phyloP scores from a whole-genome alignment of 2,329 filamentous ascomycete genomes.

The Apiospora arundinis region DNA sequence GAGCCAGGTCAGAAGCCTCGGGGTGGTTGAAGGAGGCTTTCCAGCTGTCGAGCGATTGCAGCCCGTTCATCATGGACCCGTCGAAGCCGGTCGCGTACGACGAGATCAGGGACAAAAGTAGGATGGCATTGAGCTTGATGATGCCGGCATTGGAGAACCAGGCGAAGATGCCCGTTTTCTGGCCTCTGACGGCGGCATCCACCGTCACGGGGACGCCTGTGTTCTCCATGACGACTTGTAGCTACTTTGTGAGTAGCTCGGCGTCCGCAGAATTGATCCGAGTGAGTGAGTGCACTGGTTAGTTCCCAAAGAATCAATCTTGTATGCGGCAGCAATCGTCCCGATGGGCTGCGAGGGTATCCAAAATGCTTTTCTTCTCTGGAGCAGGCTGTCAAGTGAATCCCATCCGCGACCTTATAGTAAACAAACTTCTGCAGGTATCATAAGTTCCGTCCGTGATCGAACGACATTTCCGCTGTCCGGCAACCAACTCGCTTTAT shows the following conservation, averaged over 20 bases:
- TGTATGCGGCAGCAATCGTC: neutral
- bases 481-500: neutral
- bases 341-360: neutral
- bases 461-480: neutral
- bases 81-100: constrained; percentile 37
- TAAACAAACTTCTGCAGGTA: neutral
- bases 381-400: neutral
- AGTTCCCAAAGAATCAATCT: neutral
- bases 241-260: neutral
- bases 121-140: constrained; percentile 33
- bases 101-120: constrained; percentile 33
- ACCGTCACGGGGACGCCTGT: constrained; percentile 26
- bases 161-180: constrained; percentile 26
- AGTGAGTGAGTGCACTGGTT: too few relatives aligned
- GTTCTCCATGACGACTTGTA: neutral
- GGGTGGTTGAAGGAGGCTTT: constrained; percentile 48
- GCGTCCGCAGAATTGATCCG: too few relatives aligned
- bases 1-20: constrained; percentile 43
- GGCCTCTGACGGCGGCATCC: constrained; percentile 27
- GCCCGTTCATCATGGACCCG: constrained; percentile 47
- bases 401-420: neutral
- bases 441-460: neutral
- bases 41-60: constrained; percentile 50
- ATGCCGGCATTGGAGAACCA: constrained; percentile 33
- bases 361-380: neutral